Evolutionary conservation across 2,329 filamentous ascomycete genomes (phyloP), one percentile per base, ranked within the genome.

Genomic region (Calonectria hawksworthii): DNA sequence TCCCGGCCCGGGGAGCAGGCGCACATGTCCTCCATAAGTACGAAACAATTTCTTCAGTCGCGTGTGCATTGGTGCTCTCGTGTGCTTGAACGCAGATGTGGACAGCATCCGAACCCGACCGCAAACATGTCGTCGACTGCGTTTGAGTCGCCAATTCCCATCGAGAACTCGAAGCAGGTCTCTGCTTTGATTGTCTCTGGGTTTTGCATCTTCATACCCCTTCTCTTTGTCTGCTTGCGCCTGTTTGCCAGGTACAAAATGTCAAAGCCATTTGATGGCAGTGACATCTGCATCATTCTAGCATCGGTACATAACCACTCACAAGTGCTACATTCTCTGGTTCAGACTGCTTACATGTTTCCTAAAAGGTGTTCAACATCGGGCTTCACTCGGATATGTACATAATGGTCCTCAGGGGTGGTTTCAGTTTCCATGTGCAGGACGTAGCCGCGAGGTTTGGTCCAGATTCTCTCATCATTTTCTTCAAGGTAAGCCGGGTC

Each of bases 111-210:
- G 13, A 61, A 21, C 32, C n/a, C 14, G 23, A 36, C 68, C 47
- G 32, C 56, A 54, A 70, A 21, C 4, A 70, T 70, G 68, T 11
- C 67, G 38, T 41, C 54, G n/a, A 28, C 32, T 4, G 38, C 38
- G 30, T 70, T 44, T n/a, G 68, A 70, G 47, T 70, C 68, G n/a
- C 56, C 68, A 23, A 70, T 70, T 34, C 68, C 68, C 3, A 70
- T 70, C 23, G 68, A 70, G 68, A 70, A 70, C 56, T 52, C 54
- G 18, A 65, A 61, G 34, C 68, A 70, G 54, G 59, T 70, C 14
- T 36, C 56, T 21, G 68, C 44, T 21, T 36, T 70, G 28, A 21
- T 70, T 23, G 41, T 65, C 26, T 70, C 68, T 2, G 68, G 21
- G 21, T 18, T 54, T 18, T 70, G 68, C 34, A 70, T 70, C 2